phyloP scores from a whole-genome alignment of 371 early-diverging fungal genomes.

The Smittium mucronatum region DNA sequence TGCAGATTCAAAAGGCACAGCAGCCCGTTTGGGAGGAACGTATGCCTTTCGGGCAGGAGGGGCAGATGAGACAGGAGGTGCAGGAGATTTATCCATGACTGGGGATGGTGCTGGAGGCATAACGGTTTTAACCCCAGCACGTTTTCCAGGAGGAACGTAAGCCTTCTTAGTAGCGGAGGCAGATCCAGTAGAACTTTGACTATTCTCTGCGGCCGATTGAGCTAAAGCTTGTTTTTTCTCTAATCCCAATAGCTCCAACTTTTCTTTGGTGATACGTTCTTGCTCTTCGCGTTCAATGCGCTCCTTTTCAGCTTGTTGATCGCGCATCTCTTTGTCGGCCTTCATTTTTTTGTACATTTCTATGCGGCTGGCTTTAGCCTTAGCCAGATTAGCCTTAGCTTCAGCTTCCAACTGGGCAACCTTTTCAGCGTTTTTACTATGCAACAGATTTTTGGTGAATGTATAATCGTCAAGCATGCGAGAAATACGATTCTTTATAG shows the following conservation, averaged over 20 bases:
- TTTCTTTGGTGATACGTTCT: conserved; percentile 18
- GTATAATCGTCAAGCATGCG: conserved; percentile 70
- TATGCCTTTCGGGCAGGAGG: background rate
- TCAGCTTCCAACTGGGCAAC: conserved; percentile 38
- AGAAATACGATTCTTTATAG: conserved; percentile 56
- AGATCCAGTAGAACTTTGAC: background rate
- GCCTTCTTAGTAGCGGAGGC: conserved; percentile 1
- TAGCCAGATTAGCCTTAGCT: conserved; percentile 47
- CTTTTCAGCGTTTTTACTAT: conserved; percentile 39
- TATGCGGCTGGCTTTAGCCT: conserved; percentile 55
- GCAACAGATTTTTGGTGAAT: conserved; percentile 44
- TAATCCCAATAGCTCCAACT: conserved; percentile 11
- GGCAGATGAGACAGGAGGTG: background rate
- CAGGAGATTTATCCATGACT: background rate
- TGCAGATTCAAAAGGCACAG: background rate
- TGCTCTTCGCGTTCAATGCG: conserved; percentile 22
- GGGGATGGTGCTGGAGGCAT: conserved; percentile 1
- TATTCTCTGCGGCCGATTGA: background rate
- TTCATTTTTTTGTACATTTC: conserved; percentile 31
- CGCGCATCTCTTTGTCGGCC: conserved; percentile 18
- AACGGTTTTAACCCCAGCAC: background rate
- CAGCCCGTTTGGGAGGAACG: conserved; percentile 1
- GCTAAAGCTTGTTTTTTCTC: conserved; percentile 9
- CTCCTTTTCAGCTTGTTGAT: conserved; percentile 26
- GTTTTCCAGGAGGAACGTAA: conserved; percentile 8